phyloP scores from a whole-genome alignment of 1,284 basidiomycete species.

The Cerioporus squamosus region DNA sequence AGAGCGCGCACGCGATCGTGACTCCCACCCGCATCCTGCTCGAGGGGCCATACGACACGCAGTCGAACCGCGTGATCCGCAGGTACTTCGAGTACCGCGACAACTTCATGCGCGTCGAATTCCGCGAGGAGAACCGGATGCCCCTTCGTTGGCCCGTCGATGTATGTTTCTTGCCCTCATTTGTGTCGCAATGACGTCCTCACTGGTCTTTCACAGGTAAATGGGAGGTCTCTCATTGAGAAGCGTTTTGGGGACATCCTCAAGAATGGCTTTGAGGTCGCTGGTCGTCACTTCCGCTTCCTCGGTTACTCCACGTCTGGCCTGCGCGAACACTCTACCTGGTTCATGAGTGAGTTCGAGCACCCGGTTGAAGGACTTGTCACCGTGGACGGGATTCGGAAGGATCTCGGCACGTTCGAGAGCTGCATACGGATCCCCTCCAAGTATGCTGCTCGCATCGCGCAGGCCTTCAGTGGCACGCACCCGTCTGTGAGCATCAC shows the following conservation, averaged over 20 bases:
- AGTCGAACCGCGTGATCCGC: constrained; percentile 69
- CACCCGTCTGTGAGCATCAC: constrained; percentile 66
- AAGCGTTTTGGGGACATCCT: constrained; percentile 65
- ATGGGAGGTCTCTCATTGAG: constrained; percentile 57
- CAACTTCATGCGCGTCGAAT: constrained; percentile 76
- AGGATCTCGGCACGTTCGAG: constrained; percentile 66
- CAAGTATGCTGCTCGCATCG: constrained; percentile 79
- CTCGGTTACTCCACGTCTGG: constrained; percentile 77
- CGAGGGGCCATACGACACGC: constrained; percentile 72
- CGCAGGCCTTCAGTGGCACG: constrained; percentile 83
- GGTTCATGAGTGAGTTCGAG: constrained; percentile 71
- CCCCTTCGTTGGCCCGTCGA: constrained; percentile 67
- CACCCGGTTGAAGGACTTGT: constrained; percentile 48
- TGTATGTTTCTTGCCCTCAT: constrained; percentile 26
- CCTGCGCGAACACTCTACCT: constrained; percentile 71
- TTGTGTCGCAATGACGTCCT: too few species aligned
- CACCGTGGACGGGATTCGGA: constrained; percentile 59
- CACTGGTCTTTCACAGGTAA: constrained; percentile 37
- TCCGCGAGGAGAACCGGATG: constrained; percentile 75
- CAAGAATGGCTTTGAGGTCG: constrained; percentile 66
- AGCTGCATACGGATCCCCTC: constrained; percentile 64
- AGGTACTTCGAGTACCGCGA: constrained; percentile 60
- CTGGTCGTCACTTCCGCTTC: constrained; percentile 72
- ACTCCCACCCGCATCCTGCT: constrained; percentile 71
- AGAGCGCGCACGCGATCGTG: constrained; percentile 67